Percentiles rank a stretch among this genome's conserved stretches.
These are phyloP conservation scores for Neurospora sp. DNA, from an alignment of 495 filamentous ascomycete genomes.

Conservation along the genomic window DNA sequence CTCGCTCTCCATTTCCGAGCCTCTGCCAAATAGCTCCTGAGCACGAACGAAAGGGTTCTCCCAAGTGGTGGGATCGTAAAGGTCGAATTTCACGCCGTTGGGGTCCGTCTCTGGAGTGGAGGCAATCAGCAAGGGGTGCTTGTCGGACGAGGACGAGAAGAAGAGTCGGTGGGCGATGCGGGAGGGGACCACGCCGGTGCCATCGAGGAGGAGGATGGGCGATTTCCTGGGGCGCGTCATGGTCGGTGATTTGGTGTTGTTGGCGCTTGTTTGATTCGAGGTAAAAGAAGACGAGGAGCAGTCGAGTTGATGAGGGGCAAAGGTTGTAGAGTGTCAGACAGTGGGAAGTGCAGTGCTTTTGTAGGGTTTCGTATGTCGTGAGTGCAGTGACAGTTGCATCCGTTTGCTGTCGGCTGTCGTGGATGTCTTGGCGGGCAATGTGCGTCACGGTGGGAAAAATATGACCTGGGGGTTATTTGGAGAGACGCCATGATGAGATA, in stretches of 20 bases:
- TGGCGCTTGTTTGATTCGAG: no score
- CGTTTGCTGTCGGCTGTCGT: background rate
- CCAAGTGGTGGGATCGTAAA: conserved; percentile 33
- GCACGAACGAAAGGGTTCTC: conserved; percentile 15
- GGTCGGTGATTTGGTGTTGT: background rate
- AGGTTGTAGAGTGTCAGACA: background rate
- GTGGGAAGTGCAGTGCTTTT: background rate
- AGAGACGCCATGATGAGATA: background rate
- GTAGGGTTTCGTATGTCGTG: background rate
- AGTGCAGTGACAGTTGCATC: background rate
- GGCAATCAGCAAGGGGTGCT: conserved; percentile 26
- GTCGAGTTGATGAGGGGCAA: background rate
- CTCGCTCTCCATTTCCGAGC: background rate
- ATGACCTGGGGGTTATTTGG: background rate
- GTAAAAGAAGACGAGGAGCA: no score
- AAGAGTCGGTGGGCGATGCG: conserved; percentile 30
- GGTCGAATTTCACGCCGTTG: conserved; percentile 35
- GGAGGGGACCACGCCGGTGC: conserved; percentile 37
- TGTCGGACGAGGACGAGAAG: conserved; percentile 3
- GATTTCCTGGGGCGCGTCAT: background rate
- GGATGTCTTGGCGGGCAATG: background rate
- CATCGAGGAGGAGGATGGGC: conserved; percentile 36
- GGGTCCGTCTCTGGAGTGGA: conserved; percentile 13
- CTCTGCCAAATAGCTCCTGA: background rate
- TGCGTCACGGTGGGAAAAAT: background rate